phyloP scores from a whole-genome alignment of 306 rosid genomes.

The Acacia melanoxylon region DNA sequence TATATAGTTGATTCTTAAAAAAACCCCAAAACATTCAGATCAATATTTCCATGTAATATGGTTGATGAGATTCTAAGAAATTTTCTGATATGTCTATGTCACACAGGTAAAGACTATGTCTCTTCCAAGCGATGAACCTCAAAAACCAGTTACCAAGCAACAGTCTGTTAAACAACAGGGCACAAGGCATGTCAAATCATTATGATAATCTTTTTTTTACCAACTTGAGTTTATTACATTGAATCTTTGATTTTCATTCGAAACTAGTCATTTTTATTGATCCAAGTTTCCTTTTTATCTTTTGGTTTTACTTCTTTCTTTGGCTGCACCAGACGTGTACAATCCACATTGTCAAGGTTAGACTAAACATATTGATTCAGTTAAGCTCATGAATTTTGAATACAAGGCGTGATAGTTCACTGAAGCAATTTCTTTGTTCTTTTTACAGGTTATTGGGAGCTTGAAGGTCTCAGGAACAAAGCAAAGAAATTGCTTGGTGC shows the following conservation, averaged over 20 bases:
- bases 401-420: slow-evolving; percentile 2
- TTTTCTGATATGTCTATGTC: slow-evolving; percentile 28
- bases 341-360: slow-evolving; percentile 66
- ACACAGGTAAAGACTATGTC: slow-evolving; percentile 69
- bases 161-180: slow-evolving; percentile 37
- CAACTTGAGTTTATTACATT: not conserved
- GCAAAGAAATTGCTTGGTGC: slow-evolving; percentile 18
- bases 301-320: slow-evolving; percentile 15
- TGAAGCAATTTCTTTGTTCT: slow-evolving; percentile 4
- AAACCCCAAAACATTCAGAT: not conserved
- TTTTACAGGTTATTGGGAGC: slow-evolving; percentile 55
- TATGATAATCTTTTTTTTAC: not conserved
- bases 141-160: slow-evolving; percentile 39
- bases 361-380: not conserved
- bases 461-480: slow-evolving; percentile 25
- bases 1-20: not conserved
- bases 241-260: not conserved
- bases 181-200: slow-evolving; percentile 45
- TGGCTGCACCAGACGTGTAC: slow-evolving; percentile 65
- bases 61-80: not conserved
- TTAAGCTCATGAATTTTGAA: slow-evolving; percentile 8
- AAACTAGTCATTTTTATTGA: not conserved
- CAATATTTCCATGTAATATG: not conserved
- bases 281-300: slow-evolving; percentile 15
- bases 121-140: slow-evolving; percentile 54